phyloP scores from a whole-genome alignment of 495 filamentous ascomycete genomes.

The Rhizodiscina lignyota region DNA sequence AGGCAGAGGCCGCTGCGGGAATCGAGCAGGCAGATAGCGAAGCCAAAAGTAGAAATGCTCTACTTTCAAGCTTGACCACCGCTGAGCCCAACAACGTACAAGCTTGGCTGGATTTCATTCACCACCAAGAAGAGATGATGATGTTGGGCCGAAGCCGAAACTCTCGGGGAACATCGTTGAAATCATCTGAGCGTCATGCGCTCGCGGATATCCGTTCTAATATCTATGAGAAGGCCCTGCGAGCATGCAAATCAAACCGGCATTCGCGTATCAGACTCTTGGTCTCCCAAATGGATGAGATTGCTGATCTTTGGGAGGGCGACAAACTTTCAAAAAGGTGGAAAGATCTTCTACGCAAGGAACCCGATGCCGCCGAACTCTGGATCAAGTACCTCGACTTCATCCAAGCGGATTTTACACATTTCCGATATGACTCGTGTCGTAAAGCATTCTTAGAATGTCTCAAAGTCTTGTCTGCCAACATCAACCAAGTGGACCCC shows the following conservation, averaged over 20 bases:
- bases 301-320: slow-evolving; percentile 51
- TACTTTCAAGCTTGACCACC: slow-evolving; percentile 42
- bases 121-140: slow-evolving; percentile 55
- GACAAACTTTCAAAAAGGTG: slow-evolving; percentile 46
- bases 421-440: slow-evolving; percentile 53
- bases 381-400: slow-evolving; percentile 67
- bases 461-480: slow-evolving; percentile 29
- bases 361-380: slow-evolving; percentile 40
- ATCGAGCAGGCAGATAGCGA: too few species aligned
- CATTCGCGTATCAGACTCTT: slow-evolving; percentile 39
- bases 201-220: slow-evolving; percentile 64
- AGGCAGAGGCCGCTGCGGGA: too few species aligned
- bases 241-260: slow-evolving; percentile 24
- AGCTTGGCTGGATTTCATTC: slow-evolving; percentile 60
- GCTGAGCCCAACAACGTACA: slow-evolving; percentile 45
- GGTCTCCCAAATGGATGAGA: slow-evolving; percentile 54
- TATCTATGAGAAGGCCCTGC: slow-evolving; percentile 65
- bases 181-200: slow-evolving; percentile 41
- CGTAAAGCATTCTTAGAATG: slow-evolving; percentile 37
- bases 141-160: slow-evolving; percentile 19
- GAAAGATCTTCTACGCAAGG: slow-evolving; percentile 38
- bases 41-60: slow-evolving; percentile 32
- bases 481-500: slow-evolving; percentile 9
- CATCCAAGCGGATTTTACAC: slow-evolving; percentile 47
- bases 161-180: neutral